Evolutionary conservation across 495 filamentous ascomycete species (phyloP), one percentile per base, ranked within the genome.

Genomic region (Cercophora samala): DNA sequence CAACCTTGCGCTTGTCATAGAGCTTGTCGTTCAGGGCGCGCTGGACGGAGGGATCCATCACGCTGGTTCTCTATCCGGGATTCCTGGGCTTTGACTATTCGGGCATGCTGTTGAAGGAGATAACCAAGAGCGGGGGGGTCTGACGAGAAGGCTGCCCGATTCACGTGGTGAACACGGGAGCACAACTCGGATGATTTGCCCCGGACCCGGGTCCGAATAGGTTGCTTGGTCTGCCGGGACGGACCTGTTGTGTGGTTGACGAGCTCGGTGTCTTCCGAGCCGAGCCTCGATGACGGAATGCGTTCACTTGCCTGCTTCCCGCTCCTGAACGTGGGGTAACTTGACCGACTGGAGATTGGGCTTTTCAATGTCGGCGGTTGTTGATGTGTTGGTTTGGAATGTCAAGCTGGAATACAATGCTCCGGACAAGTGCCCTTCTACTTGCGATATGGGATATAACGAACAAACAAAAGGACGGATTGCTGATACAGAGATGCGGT

Each of bases 1-100:
- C 96, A 71, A 92, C 88, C 78, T 98, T 98, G 74, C 96, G 87
- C 81, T 93, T 95, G 68, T 99, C 96, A 74, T 99, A 99, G 68
- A 97, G 88, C 86, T 97, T 98, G 79, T 99, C 96, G 75, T 93
- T 96, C 76, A 99, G 87, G 70, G 92, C 84, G 69, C 94, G 90
- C 79, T 96, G 92, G 74, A 97, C 88, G 76, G 87, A 88, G 70
- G 86, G 80, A 82, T 99, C 95, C 95, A 99, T 99, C 69, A 64
- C 72, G 74, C 65, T 58, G 69, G 19, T 60, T 42, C 32, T 51
- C 51, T 66, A 67, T 42, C 24, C 19, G 26, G 56, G 56, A 66
- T 42, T 63, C 37, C 60, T 23, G 56, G 63, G 37, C 4, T 18
- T 42, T 8, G 53, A 22, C 53, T 53, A 26, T 15, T 23, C 26